Conservation (phyloP, 2,329 filamentous ascomycete species). For the Arthrocladium fulminans region DNA sequence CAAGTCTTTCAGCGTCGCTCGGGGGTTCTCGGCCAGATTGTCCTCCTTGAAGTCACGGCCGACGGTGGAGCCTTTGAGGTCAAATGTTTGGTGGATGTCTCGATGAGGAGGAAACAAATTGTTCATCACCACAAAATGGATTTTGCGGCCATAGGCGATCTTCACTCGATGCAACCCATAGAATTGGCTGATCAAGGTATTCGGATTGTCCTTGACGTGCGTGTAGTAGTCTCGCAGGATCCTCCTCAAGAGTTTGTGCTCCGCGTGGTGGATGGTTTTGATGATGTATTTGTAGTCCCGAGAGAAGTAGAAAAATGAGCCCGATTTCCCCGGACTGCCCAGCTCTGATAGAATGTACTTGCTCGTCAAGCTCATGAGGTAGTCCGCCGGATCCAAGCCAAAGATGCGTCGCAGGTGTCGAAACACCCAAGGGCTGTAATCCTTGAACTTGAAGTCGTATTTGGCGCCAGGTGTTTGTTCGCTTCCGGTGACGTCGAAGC, state of each 20-base stretch:
- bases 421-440: constrained; percentile 99
- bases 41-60: constrained; percentile 87
- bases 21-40: constrained; percentile 75
- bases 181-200: constrained; percentile 94
- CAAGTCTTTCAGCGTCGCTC: constrained; percentile 89
- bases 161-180: constrained; percentile 96
- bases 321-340: constrained; percentile 93
- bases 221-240: constrained; percentile 78
- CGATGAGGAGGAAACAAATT: constrained; percentile 95
- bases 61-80: constrained; percentile 91
- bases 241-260: constrained; percentile 47
- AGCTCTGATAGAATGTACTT: constrained; percentile 98
- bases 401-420: constrained; percentile 81
- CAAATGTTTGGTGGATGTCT: constrained; percentile 94
- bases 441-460: constrained; percentile 99
- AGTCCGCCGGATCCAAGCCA: constrained; percentile 89
- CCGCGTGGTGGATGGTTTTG: constrained; percentile 95
- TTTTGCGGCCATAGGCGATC: constrained; percentile 95
- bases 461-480: constrained; percentile 96
- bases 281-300: constrained; percentile 99
- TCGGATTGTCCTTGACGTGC: constrained; percentile 86
- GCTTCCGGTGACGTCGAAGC: constrained; percentile 96
- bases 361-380: constrained; percentile 93
- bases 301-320: constrained; percentile 99
- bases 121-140: constrained; percentile 99